Evolutionary conservation across 2,329 filamentous ascomycete genomes (phyloP).

Genomic region (Emmonsia crescens): DNA sequence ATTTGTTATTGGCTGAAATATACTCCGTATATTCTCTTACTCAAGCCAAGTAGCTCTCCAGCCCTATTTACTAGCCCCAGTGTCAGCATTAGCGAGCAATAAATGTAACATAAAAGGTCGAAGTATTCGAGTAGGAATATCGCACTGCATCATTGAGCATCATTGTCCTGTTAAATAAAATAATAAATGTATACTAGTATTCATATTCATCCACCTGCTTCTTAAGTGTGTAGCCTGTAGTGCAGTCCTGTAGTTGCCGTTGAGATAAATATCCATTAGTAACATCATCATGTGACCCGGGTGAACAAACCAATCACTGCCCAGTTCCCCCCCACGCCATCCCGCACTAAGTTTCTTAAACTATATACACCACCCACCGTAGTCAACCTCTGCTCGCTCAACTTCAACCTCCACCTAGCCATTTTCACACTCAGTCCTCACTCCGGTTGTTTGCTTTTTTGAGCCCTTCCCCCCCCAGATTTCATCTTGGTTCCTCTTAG

Average conservation of each 20-base stretch:
- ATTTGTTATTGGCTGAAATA: not conserved
- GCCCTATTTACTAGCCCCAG: not conserved
- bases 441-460: not conserved
- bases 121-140: not conserved
- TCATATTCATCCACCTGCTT: no score
- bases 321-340: not conserved
- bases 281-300: not conserved
- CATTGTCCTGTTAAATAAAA: no score
- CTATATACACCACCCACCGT: no score
- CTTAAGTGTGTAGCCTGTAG: no score
- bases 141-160: not conserved
- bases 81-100: not conserved
- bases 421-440: not conserved
- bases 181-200: no score
- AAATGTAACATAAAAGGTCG: not conserved
- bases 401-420: not conserved
- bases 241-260: no score
- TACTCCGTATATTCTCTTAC: no score
- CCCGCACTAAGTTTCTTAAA: no score
- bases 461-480: not conserved
- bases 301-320: not conserved
- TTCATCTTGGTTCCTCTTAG: not conserved
- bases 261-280: not conserved
- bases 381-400: not conserved
- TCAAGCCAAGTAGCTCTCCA: not conserved